Base-by-base conservation (phyloP, 148 eudicot species). In the Heliosperma pusillum region DNA sequence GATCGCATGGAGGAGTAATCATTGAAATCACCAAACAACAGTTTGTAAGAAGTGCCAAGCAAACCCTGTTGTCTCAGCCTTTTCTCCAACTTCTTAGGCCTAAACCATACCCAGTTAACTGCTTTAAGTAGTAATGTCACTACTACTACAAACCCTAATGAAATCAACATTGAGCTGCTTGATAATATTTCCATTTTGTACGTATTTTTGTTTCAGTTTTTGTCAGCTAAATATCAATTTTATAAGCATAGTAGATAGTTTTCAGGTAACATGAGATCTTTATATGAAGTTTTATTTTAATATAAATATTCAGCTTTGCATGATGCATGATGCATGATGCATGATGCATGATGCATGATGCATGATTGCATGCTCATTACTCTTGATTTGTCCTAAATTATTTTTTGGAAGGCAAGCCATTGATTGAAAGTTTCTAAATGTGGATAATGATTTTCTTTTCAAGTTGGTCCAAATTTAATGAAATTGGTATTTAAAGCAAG, bases 41-140 rank as follows among this genome's bases (percentile, higher is more conserved):
- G 7, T 55, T 52, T 69, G 77, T 81, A 81, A 50, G 72, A 68
- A 27, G 67, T 77, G 6, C 84, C 84, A 5, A 52, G 60, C 8
- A 81, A 30, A 29, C 84, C 84, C 42, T 81, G 84, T 29, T 77
- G 71, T 45, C 67, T 73, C 4, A 81, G 66, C 68, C 22, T 9
- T 61, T 33, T 77, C 58, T 81, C 84, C 11, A 50, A 75, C 68
- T 67, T 74, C 50, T 77, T 81, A 0, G 81, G 84, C 19, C 68
- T 55, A 27, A 81, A 9, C 84, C 81, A 81, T 24, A 81, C 50
- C 84, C 81, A 77, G 10, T 81, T 81, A 8, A 77, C 45, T 33
- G 21, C 70, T 61, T 74, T 79, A 16, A 40, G 40, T 50, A 79
- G 1, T 24, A 45, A 17, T 30, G 74, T 36, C 20, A 69, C 74